phyloP scores from a whole-genome alignment of 495 filamentous ascomycete genomes.

The Penicillium salamii region DNA sequence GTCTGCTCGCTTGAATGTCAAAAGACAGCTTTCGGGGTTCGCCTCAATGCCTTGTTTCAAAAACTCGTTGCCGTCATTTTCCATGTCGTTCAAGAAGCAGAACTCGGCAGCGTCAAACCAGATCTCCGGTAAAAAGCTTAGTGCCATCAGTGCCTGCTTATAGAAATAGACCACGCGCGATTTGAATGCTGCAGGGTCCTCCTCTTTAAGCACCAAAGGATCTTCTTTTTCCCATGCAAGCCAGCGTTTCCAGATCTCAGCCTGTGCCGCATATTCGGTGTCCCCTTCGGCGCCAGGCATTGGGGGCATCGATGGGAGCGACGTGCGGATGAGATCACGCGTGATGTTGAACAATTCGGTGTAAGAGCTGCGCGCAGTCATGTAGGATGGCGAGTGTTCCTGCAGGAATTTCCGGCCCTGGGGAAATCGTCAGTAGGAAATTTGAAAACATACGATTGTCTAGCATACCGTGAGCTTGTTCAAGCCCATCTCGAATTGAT shows the following conservation, averaged over 20 bases:
- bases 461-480: slow-evolving; percentile 77
- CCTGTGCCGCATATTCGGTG: slow-evolving; percentile 77
- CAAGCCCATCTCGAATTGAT: slow-evolving; percentile 86
- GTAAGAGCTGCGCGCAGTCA: slow-evolving; percentile 85
- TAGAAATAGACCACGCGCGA: slow-evolving; percentile 82
- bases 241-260: slow-evolving; percentile 92
- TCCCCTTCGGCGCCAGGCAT: slow-evolving; percentile 83
- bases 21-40: slow-evolving; percentile 88
- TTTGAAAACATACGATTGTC: neutral
- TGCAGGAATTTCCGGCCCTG: slow-evolving; percentile 90
- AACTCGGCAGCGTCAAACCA: slow-evolving; percentile 96
- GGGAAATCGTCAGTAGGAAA: slow-evolving; percentile 17
- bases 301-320: slow-evolving; percentile 77
- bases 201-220: slow-evolving; percentile 75
- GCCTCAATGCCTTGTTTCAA: slow-evolving; percentile 77
- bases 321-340: slow-evolving; percentile 70
- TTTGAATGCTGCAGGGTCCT: slow-evolving; percentile 70
- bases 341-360: slow-evolving; percentile 83
- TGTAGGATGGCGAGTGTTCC: slow-evolving; percentile 85
- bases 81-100: slow-evolving; percentile 75
- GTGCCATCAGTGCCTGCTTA: slow-evolving; percentile 89
- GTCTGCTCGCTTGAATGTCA: slow-evolving; percentile 87
- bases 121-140: slow-evolving; percentile 89
- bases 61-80: slow-evolving; percentile 70
- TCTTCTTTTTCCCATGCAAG: slow-evolving; percentile 92